Conservation (phyloP, 2,329 filamentous ascomycete genomes). For the Aspergillus fumigatiaffinis region DNA sequence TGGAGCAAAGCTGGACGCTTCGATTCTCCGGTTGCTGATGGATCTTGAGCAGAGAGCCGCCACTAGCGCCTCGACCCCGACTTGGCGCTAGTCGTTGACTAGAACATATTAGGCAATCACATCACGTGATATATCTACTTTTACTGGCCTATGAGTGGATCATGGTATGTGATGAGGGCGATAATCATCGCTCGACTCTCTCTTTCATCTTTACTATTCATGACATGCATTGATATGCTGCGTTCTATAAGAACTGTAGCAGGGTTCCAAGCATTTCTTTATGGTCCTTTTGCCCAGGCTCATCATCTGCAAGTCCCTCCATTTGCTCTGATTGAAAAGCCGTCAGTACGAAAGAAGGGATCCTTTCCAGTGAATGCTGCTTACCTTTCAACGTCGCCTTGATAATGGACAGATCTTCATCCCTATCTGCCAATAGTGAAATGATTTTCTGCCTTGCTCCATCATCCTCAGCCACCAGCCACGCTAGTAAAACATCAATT, state of each 20-base stretch:
- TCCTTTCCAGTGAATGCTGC: slow-evolving; percentile 6
- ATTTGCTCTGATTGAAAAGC: slow-evolving; percentile 52
- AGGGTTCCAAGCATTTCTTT: slow-evolving; percentile 66
- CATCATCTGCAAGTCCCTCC: slow-evolving; percentile 53
- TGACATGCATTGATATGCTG: not conserved
- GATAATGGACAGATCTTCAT: slow-evolving; percentile 62
- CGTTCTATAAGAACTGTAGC: slow-evolving; percentile 34
- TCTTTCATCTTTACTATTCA: slow-evolving; percentile 1
- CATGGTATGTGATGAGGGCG: not conserved
- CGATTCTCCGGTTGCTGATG: slow-evolving; percentile 22
- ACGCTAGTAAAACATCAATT: slow-evolving; percentile 80
- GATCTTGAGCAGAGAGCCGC: slow-evolving; percentile 31
- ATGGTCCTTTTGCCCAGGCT: slow-evolving; percentile 50
- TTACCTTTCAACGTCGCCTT: slow-evolving; percentile 63
- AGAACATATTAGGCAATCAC: not conserved
- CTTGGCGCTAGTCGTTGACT: slow-evolving; percentile 17
- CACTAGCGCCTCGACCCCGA: slow-evolving; percentile 25
- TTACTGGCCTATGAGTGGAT: not conserved
- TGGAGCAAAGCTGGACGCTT: slow-evolving; percentile 17
- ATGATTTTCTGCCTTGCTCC: slow-evolving; percentile 66
- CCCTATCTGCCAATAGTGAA: slow-evolving; percentile 61
- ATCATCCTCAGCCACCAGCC: slow-evolving; percentile 84
- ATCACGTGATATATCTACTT: slow-evolving; percentile 19
- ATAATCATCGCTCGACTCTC: not conserved
- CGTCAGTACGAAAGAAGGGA: slow-evolving; percentile 7